Conservation (phyloP, 1,284 basidiomycete species). For the Ceratobasidium sp. region DNA sequence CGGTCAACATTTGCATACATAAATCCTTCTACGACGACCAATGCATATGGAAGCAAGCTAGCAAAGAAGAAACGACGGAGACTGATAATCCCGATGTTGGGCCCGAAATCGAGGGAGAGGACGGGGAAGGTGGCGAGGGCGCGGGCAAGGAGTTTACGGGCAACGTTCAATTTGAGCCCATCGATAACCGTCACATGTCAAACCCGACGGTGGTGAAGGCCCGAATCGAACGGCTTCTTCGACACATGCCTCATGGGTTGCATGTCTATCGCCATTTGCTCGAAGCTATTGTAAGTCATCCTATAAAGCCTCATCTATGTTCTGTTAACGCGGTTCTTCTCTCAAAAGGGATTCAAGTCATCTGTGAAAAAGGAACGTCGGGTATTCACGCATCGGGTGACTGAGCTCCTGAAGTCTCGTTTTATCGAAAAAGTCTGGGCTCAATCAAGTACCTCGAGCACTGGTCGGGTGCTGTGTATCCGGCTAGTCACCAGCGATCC, state of each 20-base stretch:
- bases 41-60: slow-evolving; percentile 21
- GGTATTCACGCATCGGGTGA: slow-evolving; percentile 74
- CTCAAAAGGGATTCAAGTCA: slow-evolving; percentile 57
- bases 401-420: slow-evolving; percentile 70
- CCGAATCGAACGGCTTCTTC: slow-evolving; percentile 70
- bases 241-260: slow-evolving; percentile 67
- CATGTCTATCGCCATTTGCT: slow-evolving; percentile 74
- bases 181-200: slow-evolving; percentile 75
- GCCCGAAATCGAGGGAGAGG: not conserved
- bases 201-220: slow-evolving; percentile 71
- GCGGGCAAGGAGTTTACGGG: slow-evolving; percentile 54
- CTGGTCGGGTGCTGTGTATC: slow-evolving; percentile 44
- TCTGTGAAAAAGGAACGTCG: slow-evolving; percentile 70
- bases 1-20: slow-evolving; percentile 75
- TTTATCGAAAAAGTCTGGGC: slow-evolving; percentile 70
- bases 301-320: not conserved
- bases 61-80: slow-evolving; percentile 9
- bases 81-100: not conserved
- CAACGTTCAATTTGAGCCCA: slow-evolving; percentile 64
- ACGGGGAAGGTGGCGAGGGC: slow-evolving; percentile 49
- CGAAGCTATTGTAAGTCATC: slow-evolving; percentile 65
- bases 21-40: slow-evolving; percentile 53
- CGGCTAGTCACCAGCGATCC: slow-evolving; percentile 30
- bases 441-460: slow-evolving; percentile 37
- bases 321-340: not conserved